Base-by-base conservation (phyloP, 1,284 basidiomycete genomes). In the Ustilago bromivora region DNA sequence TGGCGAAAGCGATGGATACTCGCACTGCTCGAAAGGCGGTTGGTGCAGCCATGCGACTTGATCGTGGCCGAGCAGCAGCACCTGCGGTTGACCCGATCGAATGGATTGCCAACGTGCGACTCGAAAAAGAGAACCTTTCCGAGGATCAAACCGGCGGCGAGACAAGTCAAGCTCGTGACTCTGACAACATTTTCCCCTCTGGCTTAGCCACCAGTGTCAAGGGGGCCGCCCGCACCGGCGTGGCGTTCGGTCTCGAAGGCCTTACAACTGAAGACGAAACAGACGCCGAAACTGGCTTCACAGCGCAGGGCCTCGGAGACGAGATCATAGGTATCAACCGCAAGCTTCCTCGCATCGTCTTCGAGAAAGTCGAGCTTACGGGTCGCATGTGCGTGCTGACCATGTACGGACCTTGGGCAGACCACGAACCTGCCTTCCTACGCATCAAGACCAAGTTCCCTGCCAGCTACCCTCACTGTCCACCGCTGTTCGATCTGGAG, bases 321-420 rank as follows among this genome's bases (percentile, higher is more conserved):
- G 80, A 83, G 61, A 80, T 83, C 57, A 60, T 80, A 58, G 66
- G 70, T 35, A 76, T 85, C 49, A 81, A 76, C 31, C 76, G 77
- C 43, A 73, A 74, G 38, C 71, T 80, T 31, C 79, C 76, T 0
- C 63, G 73, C 23, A 74, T 80, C 36, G 61, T 77, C 0, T 80
- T 84, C 52, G 84, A 85, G 57, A 73, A 76, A 31, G 77, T 83
- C 41, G 84, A 85, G 47, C 66, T 85, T 2, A 80, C 78, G 3
- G 63, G 75, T 23, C 80, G 80, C 19, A 69, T 70, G 38, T 82
- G 79, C 54, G 82, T 80, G 8, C 58, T 83, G 9, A 74, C 73
- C 9, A 72, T 84, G 54, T 83, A 84, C 55, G 84, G 84, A 0
- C 84, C 84, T 0, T 85, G 84, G 84, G 82, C 78, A 4, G 71